A percentile compares a stretch with the other conserved stretches of the same genome.
These are phyloP conservation scores for Carpinus fangiana DNA, from an alignment of 306 rosid genomes.

Conservation along the genomic window DNA sequence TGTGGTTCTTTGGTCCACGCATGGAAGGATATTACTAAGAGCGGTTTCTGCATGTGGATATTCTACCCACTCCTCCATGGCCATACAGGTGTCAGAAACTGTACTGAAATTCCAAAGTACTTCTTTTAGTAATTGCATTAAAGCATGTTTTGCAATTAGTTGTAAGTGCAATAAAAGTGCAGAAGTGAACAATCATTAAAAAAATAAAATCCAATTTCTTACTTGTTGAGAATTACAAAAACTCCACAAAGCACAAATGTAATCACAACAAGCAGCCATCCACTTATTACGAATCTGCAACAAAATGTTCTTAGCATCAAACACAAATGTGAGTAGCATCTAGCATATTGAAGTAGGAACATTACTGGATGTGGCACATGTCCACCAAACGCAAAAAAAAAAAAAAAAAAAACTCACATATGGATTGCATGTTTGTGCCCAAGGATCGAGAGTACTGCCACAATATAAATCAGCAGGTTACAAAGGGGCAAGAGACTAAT, in stretches of 20 bases:
- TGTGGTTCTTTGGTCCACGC: slow-evolving; percentile 85
- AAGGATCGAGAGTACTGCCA: slow-evolving; percentile 74
- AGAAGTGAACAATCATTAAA: not conserved
- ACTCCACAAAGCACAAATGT: slow-evolving; percentile 91
- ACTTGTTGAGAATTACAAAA: slow-evolving; percentile 84
- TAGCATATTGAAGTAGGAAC: not conserved
- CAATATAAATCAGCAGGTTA: slow-evolving; percentile 34
- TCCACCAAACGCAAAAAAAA: slow-evolving; percentile 5
- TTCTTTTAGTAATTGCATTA: not conserved
- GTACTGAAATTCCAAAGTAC: slow-evolving; percentile 47
- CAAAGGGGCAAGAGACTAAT: slow-evolving; percentile 5
- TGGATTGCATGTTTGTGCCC: slow-evolving; percentile 86
- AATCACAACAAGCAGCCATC: slow-evolving; percentile 89
- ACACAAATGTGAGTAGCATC: slow-evolving; percentile 14
- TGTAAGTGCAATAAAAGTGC: not conserved
- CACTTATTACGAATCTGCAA: slow-evolving; percentile 86
- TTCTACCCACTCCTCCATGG: slow-evolving; percentile 94
- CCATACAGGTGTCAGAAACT: slow-evolving; percentile 83
- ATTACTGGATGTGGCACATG: slow-evolving; percentile 2
- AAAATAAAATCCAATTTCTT: slow-evolving; percentile 33
- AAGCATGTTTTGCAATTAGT: not conserved
- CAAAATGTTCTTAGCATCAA: slow-evolving; percentile 27
- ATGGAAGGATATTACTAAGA: slow-evolving; percentile 87
- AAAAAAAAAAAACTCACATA: slow-evolving; percentile 53
- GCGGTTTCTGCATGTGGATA: slow-evolving; percentile 87